Evolutionary conservation across 148 eudicot genomes (phyloP), one percentile per base, ranked within the genome.

Genomic region (Rhododendron mucronatum): DNA sequence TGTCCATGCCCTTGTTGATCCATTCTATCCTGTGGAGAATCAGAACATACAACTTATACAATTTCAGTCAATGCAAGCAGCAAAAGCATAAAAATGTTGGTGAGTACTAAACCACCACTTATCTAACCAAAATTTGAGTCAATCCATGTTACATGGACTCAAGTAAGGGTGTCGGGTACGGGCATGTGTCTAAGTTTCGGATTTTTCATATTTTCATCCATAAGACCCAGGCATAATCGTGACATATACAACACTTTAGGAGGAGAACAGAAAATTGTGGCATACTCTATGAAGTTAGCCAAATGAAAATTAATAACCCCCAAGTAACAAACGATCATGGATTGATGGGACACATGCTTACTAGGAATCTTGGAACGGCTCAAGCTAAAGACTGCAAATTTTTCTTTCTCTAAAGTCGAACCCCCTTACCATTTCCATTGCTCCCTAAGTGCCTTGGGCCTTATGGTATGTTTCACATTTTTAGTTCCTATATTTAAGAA

Each of bases 1-100:
- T 89, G 92, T 67, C 91, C 91, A 57, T 90, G 93, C 87, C 92
- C 94, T 91, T 92, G 95, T 87, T 91, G 95, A 82, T 93, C 95
- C 97, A 93, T 93, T 91, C 89, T 92, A 88, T 69, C 16, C 73
- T 85, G 37, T 39, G 57, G 23, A 75, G 69, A 16, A 18, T 85
- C 73, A 18, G 33, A 53, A 55, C 14, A 23, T 47, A 55, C 23
- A 35, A n/a, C 2, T 7, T 12, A 41, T 14, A n/a, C 37, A 82
- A 82, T 63, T 63, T 82, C 55, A 82, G 28, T 23, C 4, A 21
- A 18, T 10, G 73, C 50, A 41, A 21, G 41, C 23, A 3, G 28
- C 21, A 81, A 55, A 30, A 55, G 28, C 35, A 71, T 71, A 30
- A 30, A 69, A 71, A 14, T 30, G 39, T 37, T 37, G 3, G 39